Base-by-base conservation (phyloP, 208 protist genomes). In the Leishmania guyanensis region DNA sequence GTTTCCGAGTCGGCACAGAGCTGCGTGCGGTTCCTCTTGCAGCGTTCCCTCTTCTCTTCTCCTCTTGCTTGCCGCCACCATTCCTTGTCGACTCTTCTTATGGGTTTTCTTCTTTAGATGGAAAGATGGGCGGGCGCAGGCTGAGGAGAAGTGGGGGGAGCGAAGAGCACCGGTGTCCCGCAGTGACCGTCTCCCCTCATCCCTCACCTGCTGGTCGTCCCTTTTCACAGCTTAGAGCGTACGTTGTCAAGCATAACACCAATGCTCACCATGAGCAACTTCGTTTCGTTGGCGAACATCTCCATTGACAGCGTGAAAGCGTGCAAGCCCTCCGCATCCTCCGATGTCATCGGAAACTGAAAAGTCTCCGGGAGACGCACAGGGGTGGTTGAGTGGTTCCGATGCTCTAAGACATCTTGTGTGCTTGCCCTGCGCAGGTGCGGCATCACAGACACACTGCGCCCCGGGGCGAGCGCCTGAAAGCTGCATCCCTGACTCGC, bases 271-370 rank as follows among this genome's bases (percentile, higher is more conserved):
- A 94, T 92, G 10, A 97, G 77, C 39, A 89, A 48, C 81, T 95
- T 95, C 33, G 91, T 81, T 75, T 97, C 94, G 75, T 97, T 90
- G 9, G 94, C 88, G 66, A 97, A 96, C 92, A 97, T 96, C 54
- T 91, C 84, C 16, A 95, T 33, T 65, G 90, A 95, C 16, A 97
- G 78, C 12, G 90, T 88, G 62, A 97, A 89, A 48, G 94, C 92
- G 77, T 97, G 94, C 81, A 97, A 66, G 0, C 90, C 89, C 78
- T 96, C 91, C 4, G 87, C 89, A 80, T 97, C 92, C 73, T 94
- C 90, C 17, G 88, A 92, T 5, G 92, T 89, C n/a, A 97, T 69
- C 10, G 94, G 94, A 69, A 96, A 89, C 3, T 82, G 26, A 71
- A 97, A 97, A 77, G 86, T 88, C 0, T 81, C 84, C 4, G 88